Evolutionary conservation across 768 basidiomycete genomes (phyloP), one percentile per base, ranked within the genome.

Genomic region (Boletus rufocinnamomeus): DNA sequence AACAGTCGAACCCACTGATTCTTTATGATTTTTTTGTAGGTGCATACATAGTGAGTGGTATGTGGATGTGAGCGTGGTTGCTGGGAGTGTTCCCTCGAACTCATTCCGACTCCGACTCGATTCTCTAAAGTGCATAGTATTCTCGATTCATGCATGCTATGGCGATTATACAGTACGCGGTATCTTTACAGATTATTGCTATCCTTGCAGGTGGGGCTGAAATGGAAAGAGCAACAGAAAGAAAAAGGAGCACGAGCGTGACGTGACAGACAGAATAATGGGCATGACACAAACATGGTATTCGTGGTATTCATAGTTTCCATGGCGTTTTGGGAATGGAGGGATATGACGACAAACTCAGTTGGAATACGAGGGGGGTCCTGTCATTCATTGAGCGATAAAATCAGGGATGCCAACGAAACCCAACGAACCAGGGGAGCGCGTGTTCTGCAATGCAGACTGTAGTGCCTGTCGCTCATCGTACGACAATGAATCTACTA

Each of bases 401-500:
- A 28, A 28, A 50, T 27, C 34, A 38, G 9, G 7, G 10, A 27
- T 30, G 11, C 21, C 40, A 53, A 45, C 27, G 9, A 47, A 61
- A 52, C 13, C 16, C 16, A 37, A 79, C 82, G 49, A 67, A 89
- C 88, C 86, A 70, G 83, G 78, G 25, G 84, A 82, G 45, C 83
- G 82, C 8, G 80, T 66, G 64, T 74, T 84, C 69, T 88, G 87
- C 51, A 93, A 80, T 40, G 83, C 83, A 43, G 75, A 72, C 38
- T 87, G 79, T 60, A 95, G 68, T 1, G 80, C 74, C 13, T 80
- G 74, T 71, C 83, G 85, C 63, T 94, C 92, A 27, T 93, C 93
- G 25, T 84, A 82, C 0, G 84, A 82, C 58, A 95, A 79, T 38
- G 80, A 80, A 57, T 91, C 87, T n/a, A 87, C 83, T 13, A 94